Evolutionary conservation across 2,329 filamentous ascomycete species (phyloP), one percentile per base, ranked within the genome.

Genomic region (Tolypocladium cylindrosporum): DNA sequence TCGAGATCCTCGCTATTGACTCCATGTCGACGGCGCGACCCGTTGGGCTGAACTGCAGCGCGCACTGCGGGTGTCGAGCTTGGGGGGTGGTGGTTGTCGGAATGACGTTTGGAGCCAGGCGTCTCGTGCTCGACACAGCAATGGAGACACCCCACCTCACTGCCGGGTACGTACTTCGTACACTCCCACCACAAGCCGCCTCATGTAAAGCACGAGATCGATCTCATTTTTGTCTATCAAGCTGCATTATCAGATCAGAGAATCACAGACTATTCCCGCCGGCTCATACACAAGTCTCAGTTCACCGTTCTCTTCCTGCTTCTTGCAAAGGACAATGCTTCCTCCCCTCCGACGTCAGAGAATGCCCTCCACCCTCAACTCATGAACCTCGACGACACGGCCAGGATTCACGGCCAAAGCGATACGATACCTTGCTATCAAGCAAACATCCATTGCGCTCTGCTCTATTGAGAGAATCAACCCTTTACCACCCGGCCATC

Each of bases 1-100:
- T 90, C 66, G 92, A 96, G 74, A 99, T 95, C 69, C 90, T 85
- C 63, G 93, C 91, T 71, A 97, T 91, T 27, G 93, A 96, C 83
- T 99, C 94, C 94, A 99, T 99, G 58, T 60, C 67, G 63, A 36
- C 27, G 34, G 50, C 24, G 50, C 24, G 51, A 51, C 11, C 24
- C n/a, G 37, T 16, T 16, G 31, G 39, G 54, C 43, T 56, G 41
- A 55, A 27, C 24, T 27, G 24, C 24, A 27, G 24, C 24, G 24
- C 24, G 24, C 24, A 27, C 24, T 27, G 24, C 24, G 24, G 24
- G 24, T 27, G 24, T 27, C 24, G 45, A 34, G 48, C 27, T n/a
- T 34, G 48, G 19, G 45, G 3, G 8, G 45, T 27, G 45, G 16
- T 11, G 19, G 31, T 52, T 52, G 48, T 14, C 5, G 31, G 48